Evolutionary conservation across 331 rosid species (phyloP).

Genomic region (Rosa hybrid): DNA sequence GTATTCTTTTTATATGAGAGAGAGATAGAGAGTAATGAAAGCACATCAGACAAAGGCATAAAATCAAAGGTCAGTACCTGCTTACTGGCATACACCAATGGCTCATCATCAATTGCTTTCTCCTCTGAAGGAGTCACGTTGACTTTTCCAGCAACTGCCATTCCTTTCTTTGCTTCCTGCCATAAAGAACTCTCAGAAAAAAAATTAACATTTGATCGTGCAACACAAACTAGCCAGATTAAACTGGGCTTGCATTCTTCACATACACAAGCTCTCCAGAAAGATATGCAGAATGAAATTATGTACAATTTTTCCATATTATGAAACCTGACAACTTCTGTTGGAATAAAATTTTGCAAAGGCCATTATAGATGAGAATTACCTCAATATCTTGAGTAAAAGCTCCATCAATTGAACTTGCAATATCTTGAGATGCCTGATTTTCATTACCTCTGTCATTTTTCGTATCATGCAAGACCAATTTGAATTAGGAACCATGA

Average conservation of each 20-base stretch:
- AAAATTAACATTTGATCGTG: neutral
- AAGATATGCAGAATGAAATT: neutral
- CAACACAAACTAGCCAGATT: neutral
- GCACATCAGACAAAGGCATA: constrained; percentile 8
- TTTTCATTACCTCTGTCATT: constrained; percentile 47
- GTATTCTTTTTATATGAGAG: neutral
- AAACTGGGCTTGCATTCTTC: neutral
- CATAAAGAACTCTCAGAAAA: constrained; percentile 25
- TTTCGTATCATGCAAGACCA: constrained; percentile 23
- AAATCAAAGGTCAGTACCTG: constrained; percentile 53
- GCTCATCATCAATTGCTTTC: constrained; percentile 72
- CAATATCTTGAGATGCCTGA: constrained; percentile 59
- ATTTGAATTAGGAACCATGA: constrained; percentile 28
- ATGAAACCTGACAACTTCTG: constrained; percentile 9
- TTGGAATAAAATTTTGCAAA: constrained; percentile 4
- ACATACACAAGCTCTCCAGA: neutral
- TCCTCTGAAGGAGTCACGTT: constrained; percentile 69
- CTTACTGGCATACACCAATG: constrained; percentile 78
- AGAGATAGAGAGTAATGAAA: neutral
- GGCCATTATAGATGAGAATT: constrained; percentile 14
- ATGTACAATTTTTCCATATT: neutral
- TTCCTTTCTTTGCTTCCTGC: constrained; percentile 77
- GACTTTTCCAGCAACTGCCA: constrained; percentile 67
- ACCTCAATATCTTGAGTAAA: constrained; percentile 81
- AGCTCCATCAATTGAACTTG: constrained; percentile 50